These are phyloP conservation scores for Mycosphaerella sp. DNA, from an alignment of 2,329 filamentous ascomycete genomes.

Conservation along the genomic window DNA sequence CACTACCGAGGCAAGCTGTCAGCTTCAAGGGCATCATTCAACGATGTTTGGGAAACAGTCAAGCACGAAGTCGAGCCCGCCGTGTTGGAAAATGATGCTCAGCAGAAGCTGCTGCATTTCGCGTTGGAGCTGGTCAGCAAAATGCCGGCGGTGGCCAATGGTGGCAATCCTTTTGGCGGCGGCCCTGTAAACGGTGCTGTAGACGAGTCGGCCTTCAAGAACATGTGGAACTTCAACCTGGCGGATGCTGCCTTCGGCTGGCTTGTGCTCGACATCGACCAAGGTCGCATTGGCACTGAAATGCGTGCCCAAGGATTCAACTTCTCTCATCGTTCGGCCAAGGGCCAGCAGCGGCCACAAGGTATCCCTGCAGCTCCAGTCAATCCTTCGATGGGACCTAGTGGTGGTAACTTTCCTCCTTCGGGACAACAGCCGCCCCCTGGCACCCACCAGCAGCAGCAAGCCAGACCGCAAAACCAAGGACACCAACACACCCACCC, in stretches of 20 bases:
- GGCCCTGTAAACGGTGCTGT: slow-evolving; percentile 79
- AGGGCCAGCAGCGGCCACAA: slow-evolving; percentile 46
- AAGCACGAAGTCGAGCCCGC: slow-evolving; percentile 93
- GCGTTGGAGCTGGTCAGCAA: slow-evolving; percentile 92
- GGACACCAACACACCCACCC: slow-evolving; percentile 26
- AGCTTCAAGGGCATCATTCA: slow-evolving; percentile 96
- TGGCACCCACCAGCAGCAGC: slow-evolving; percentile 34
- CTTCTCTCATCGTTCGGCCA: slow-evolving; percentile 89
- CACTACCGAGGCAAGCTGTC: slow-evolving; percentile 98
- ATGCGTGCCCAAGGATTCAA: slow-evolving; percentile 99
- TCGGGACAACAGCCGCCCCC: slow-evolving; percentile 34
- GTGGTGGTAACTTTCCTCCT: slow-evolving; percentile 36
- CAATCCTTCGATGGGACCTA: slow-evolving; percentile 35
- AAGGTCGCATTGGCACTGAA: slow-evolving; percentile 92
- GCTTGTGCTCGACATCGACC: slow-evolving; percentile 89
- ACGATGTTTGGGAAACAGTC: slow-evolving; percentile 98
- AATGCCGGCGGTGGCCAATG: slow-evolving; percentile 92
- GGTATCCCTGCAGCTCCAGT: slow-evolving; percentile 35
- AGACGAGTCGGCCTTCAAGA: slow-evolving; percentile 98
- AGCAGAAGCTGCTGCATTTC: slow-evolving; percentile 85
- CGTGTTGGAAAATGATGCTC: slow-evolving; percentile 86
- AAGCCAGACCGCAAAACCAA: slow-evolving; percentile 25
- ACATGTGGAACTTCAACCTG: slow-evolving; percentile 99
- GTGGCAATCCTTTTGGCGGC: slow-evolving; percentile 93
- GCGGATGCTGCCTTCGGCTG: slow-evolving; percentile 97